Conservation (phyloP, 805 yeast species). For the Yarrowia sp. region DNA sequence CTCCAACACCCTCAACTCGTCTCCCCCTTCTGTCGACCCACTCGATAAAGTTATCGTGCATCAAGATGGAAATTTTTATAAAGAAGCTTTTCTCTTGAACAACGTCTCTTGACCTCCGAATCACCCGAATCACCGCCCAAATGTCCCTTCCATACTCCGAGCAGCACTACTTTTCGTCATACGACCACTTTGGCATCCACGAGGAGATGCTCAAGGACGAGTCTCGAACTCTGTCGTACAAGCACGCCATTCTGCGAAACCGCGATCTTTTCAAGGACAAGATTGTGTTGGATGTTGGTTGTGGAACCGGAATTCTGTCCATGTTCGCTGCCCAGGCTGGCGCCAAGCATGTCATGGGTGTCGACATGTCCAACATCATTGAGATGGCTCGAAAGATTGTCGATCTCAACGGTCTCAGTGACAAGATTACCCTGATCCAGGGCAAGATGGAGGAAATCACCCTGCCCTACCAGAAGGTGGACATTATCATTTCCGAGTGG, state of each 20-base stretch:
- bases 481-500: slow-evolving; percentile 97
- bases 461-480: slow-evolving; percentile 87
- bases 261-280: slow-evolving; percentile 89
- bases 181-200: slow-evolving; percentile 96
- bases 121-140: neutral
- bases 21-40: neutral
- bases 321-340: slow-evolving; percentile 99
- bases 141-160: slow-evolving; percentile 54
- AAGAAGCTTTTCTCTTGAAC: slow-evolving; percentile 20
- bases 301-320: slow-evolving; percentile 97
- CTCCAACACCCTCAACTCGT: no score
- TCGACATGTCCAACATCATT: slow-evolving; percentile 95
- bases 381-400: slow-evolving; percentile 94
- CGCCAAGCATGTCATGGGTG: slow-evolving; percentile 96
- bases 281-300: slow-evolving; percentile 95
- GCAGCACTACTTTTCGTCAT: slow-evolving; percentile 93
- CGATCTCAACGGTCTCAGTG: slow-evolving; percentile 79
- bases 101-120: neutral
- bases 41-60: slow-evolving; percentile 35
- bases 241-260: slow-evolving; percentile 91
- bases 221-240: slow-evolving; percentile 87
- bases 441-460: slow-evolving; percentile 93
- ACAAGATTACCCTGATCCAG: slow-evolving; percentile 83
- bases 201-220: slow-evolving; percentile 98
- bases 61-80: slow-evolving; percentile 20